Evolutionary conservation across 371 early-diverging fungal species (phyloP).

Genomic region (Lichtheimia ramosa): DNA sequence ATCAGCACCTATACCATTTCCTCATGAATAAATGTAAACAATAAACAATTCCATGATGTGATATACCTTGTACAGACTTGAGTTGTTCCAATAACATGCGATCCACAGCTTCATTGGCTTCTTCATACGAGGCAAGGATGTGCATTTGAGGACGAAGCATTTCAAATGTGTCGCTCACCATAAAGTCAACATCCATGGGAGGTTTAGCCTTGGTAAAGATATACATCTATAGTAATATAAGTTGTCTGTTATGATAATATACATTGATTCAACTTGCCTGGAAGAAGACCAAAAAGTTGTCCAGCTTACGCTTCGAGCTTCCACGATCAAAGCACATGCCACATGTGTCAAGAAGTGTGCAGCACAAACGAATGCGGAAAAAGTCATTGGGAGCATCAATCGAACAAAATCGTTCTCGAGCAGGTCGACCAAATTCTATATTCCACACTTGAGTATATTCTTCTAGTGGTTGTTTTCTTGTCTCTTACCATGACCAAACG

Average conservation of each 20-base stretch:
- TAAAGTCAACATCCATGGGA: conserved; percentile 90
- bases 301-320: conserved; percentile 62
- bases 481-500: conserved; percentile 78
- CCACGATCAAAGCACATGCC: conserved; percentile 83
- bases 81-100: conserved; percentile 53
- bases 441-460: not conserved
- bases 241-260: not conserved
- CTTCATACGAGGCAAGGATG: conserved; percentile 71
- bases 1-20: conserved; percentile 16
- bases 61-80: conserved; percentile 40
- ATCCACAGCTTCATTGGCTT: conserved; percentile 75
- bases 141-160: conserved; percentile 68
- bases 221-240: conserved; percentile 65
- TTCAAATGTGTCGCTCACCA: conserved; percentile 81
- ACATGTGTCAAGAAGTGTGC: conserved; percentile 87
- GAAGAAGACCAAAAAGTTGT: conserved; percentile 75
- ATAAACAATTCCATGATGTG: no score
- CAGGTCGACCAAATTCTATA: conserved; percentile 76
- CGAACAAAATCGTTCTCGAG: conserved; percentile 60
- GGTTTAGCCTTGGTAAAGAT: conserved; percentile 75
- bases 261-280: conserved; percentile 45
- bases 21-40: no score
- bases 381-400: conserved; percentile 88
- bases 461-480: no score
- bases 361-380: conserved; percentile 90